Evolutionary conservation across 129 eudicot species (phyloP).

Genomic region (sunflower (Helianthus annuus)): HanXRQr2.0-SUNRISE NC_035438.2:70146953-70147452

Average conservation of each 20-base stretch:
- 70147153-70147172: conserved; percentile 79
- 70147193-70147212: conserved; percentile 97
- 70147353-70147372: conserved; percentile 97
- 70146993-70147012: conserved; percentile 70
- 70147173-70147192: conserved; percentile 76
- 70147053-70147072: conserved; percentile 38
- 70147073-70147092: conserved; percentile 18
- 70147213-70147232: conserved; percentile 70
- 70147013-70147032: conserved; percentile 65
- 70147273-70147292: conserved; percentile 57
- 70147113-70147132: conserved; percentile 83
- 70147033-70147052: conserved; percentile 34
- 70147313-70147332: conserved; percentile 91
- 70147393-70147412: conserved; percentile 92
- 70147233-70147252: conserved; percentile 72
- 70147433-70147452: conserved; percentile 74
- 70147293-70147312: conserved; percentile 57
- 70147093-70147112: conserved; percentile 49
- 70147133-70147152: conserved; percentile 68
- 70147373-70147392: conserved; percentile 87
- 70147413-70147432: conserved; percentile 86
- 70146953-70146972: conserved; percentile 55
- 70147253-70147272: conserved; percentile 84
- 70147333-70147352: conserved; percentile 96
- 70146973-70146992: conserved; percentile 56